Conservation (phyloP, 176 grass and related monocot species). For the Phoenix roebelenii region DNA sequence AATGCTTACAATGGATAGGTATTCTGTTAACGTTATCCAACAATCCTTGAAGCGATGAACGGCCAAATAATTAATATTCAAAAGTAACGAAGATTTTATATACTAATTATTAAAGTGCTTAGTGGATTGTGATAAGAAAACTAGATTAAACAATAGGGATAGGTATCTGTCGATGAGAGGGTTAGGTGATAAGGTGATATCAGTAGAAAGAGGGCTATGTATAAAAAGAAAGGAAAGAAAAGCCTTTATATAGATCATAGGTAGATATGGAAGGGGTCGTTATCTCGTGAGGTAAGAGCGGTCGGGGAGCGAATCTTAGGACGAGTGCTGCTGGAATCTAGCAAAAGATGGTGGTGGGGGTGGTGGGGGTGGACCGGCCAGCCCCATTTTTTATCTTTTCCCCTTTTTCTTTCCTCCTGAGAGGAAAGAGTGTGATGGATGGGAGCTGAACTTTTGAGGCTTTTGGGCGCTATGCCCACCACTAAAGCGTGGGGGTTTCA, state of each 20-base stretch:
- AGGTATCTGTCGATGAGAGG: slow-evolving; percentile 17
- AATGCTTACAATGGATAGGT: too few relatives aligned
- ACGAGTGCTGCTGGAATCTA: slow-evolving; percentile 48
- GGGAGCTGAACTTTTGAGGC: background rate
- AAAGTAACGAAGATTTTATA: too few relatives aligned
- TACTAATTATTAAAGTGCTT: slow-evolving; percentile 14
- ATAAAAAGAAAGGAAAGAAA: background rate
- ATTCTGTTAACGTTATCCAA: too few relatives aligned
- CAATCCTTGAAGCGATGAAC: too few relatives aligned
- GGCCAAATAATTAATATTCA: too few relatives aligned
- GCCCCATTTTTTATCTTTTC: too few relatives aligned
- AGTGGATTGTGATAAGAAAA: slow-evolving; percentile 16
- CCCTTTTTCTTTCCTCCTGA: background rate
- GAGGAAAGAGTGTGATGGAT: background rate
- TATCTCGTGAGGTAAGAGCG: slow-evolving; percentile 27
- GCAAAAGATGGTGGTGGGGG: slow-evolving; percentile 49
- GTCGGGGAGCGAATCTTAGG: slow-evolving; percentile 42
- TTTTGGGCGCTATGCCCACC: background rate
- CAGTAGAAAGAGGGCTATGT: slow-evolving; percentile 17
- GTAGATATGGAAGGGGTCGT: slow-evolving; percentile 25
- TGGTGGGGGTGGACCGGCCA: background rate
- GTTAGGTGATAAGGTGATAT: slow-evolving; percentile 60
- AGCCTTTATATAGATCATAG: background rate
- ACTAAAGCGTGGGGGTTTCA: background rate
- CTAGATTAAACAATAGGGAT: slow-evolving; percentile 12